Base-by-base conservation (phyloP, 2,329 filamentous ascomycete genomes). In the Sporothrix pallida region DNA sequence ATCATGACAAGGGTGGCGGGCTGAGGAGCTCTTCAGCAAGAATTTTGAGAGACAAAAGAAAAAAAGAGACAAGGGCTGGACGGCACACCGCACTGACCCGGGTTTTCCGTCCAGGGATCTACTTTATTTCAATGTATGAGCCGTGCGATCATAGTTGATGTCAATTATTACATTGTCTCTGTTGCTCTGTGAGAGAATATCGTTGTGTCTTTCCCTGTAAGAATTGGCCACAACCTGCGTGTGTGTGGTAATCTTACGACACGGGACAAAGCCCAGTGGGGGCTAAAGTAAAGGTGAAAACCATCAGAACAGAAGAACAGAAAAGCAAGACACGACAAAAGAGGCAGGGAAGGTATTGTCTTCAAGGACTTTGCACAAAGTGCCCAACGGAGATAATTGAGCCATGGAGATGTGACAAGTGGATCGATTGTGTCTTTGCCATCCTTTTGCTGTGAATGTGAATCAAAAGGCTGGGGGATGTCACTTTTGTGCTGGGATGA, bases 61-160 rank as follows among this genome's bases (percentile, higher is more conserved):
- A n/a, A n/a, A n/a, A n/a, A 69, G 65, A 56, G 48, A 20, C 20
- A 17, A n/a, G 26, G 15, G 42, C 17, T 10, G 50, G 50, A 56
- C 50, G 67, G 67, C 50, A 70, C 50, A 70, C 48, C 67, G 67
- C 67, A 70, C 67, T 56, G 67, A 56, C 67, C 31, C 67, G 48
- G 50, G 50, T 70, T 44, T 44, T 44, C 31, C 48, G 17, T 44
- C 4, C 26, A 44, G 17, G 67, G 67, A 70, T 56, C 50, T 70
- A 46, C 20, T 46, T 13, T 13, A 20, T 20, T 26, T 42, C n/a
- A 9, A 42, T 56, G 48, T 13, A 26, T n/a, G 48, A 31, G 48
- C 48, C 67, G 67, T 69, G 67, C 23, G 15, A 10, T 26, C 23
- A 37, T 37, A 37, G 9, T 13, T 10, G 4, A 23, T 4, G n/a